phyloP scores from a whole-genome alignment of 495 filamentous ascomycete species.

The Parachaetomium inaequale region DNA sequence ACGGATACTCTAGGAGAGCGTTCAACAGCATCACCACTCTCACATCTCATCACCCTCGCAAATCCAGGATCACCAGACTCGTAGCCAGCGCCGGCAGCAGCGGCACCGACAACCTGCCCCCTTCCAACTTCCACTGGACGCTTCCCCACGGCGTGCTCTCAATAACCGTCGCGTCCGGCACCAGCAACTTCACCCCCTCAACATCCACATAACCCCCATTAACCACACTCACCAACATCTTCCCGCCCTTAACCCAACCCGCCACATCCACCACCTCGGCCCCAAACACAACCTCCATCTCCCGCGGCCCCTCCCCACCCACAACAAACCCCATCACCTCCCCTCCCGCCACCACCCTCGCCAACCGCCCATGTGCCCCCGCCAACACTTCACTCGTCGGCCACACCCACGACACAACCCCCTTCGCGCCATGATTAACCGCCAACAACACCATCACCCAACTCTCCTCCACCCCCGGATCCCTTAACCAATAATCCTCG shows the following conservation, averaged over 20 bases:
- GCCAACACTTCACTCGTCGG: slow-evolving; percentile 44
- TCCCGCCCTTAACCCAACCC: slow-evolving; percentile 37
- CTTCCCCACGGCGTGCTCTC: slow-evolving; percentile 24
- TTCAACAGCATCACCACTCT: background rate
- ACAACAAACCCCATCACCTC: slow-evolving; percentile 45
- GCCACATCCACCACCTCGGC: slow-evolving; percentile 40
- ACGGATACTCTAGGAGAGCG: slow-evolving; percentile 9
- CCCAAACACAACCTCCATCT: slow-evolving; percentile 7
- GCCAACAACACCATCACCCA: slow-evolving; percentile 57
- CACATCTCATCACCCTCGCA: background rate
- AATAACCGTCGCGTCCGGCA: slow-evolving; percentile 22
- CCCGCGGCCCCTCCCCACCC: slow-evolving; percentile 30
- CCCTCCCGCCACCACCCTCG: slow-evolving; percentile 38
- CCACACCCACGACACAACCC: slow-evolving; percentile 51
- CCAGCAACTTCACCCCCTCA: slow-evolving; percentile 22
- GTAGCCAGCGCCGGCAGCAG: slow-evolving; percentile 26
- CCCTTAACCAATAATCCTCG: slow-evolving; percentile 57
- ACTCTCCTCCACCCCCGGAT: slow-evolving; percentile 54
- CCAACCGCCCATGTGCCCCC: slow-evolving; percentile 44
- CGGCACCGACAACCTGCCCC: slow-evolving; percentile 19
- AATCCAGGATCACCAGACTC: slow-evolving; percentile 26
- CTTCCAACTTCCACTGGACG: slow-evolving; percentile 26
- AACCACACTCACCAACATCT: slow-evolving; percentile 45
- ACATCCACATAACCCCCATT: slow-evolving; percentile 39
- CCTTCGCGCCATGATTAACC: slow-evolving; percentile 62